Percentiles rank a stretch among this genome's conserved stretches.
These are phyloP conservation scores for Blastobotrys malaysiensis DNA, from an alignment of 1,139 yeast species.

Conservation along the genomic window DNA sequence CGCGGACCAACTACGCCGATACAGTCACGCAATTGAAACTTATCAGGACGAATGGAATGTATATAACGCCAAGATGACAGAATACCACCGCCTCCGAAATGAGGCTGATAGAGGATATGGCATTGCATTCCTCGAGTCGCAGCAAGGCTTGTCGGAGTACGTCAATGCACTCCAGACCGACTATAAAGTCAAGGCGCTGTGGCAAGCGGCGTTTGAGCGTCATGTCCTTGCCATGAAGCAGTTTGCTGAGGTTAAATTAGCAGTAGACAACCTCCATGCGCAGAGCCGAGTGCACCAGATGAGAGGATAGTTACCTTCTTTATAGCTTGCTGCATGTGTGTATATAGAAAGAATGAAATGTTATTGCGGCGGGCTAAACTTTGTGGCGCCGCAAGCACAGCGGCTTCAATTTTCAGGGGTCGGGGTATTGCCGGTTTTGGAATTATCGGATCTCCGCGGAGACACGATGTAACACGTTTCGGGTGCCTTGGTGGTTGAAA, in stretches of 20 bases:
- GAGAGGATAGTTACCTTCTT: neutral
- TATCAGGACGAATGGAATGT: slow-evolving; percentile 27
- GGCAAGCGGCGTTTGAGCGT: slow-evolving; percentile 25
- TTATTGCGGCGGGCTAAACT: neutral
- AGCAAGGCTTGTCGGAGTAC: slow-evolving; percentile 23
- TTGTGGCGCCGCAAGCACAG: neutral
- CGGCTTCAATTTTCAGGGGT: slow-evolving; percentile 1
- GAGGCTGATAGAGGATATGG: slow-evolving; percentile 26
- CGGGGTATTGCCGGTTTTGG: neutral
- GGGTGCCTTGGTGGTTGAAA: neutral
- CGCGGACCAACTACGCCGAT: slow-evolving; percentile 11
- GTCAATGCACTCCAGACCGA: slow-evolving; percentile 30
- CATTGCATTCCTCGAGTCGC: slow-evolving; percentile 18
- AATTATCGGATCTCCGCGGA: neutral
- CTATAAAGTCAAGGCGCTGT: slow-evolving; percentile 22
- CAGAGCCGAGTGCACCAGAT: neutral
- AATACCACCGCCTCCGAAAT: slow-evolving; percentile 27
- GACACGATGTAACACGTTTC: slow-evolving; percentile 1
- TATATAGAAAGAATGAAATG: neutral
- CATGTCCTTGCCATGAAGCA: slow-evolving; percentile 24
- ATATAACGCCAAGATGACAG: slow-evolving; percentile 24
- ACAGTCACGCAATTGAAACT: slow-evolving; percentile 15
- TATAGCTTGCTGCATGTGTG: neutral
- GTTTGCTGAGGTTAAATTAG: slow-evolving; percentile 15
- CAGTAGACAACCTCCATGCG: slow-evolving; percentile 6